Percentiles rank a stretch among this genome's conserved stretches.
Conservation (phyloP, 2,329 filamentous ascomycete genomes). For the Pyrenochaeta sp. region DNA sequence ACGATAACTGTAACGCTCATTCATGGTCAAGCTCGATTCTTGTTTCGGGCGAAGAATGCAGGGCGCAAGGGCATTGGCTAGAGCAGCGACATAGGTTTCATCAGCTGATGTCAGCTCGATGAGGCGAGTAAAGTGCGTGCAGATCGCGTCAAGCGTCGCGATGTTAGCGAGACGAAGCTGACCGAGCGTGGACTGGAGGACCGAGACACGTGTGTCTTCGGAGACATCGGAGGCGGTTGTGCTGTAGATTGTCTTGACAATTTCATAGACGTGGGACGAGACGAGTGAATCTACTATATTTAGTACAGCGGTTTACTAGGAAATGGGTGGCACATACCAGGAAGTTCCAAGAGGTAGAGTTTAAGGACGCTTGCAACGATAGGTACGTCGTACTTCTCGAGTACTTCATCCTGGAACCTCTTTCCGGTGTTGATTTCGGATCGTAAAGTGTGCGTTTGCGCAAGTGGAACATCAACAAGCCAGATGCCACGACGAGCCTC, state of each 20-base stretch:
- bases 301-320: constrained; percentile 18
- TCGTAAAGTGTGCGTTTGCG: constrained; percentile 84
- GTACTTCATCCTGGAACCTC: constrained; percentile 74
- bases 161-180: constrained; percentile 97
- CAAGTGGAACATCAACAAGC: constrained; percentile 89
- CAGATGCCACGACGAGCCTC: constrained; percentile 92
- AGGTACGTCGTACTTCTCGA: constrained; percentile 91
- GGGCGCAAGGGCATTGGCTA: constrained; percentile 79
- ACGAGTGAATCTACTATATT: constrained; percentile 83
- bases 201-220: constrained; percentile 82
- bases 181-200: constrained; percentile 93
- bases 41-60: constrained; percentile 87
- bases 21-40: constrained; percentile 91
- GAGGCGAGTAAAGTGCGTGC: constrained; percentile 96
- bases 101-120: constrained; percentile 97
- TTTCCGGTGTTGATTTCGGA: constrained; percentile 88
- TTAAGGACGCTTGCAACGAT: constrained; percentile 93
- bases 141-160: constrained; percentile 96
- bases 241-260: constrained; percentile 96
- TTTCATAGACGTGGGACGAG: constrained; percentile 97
- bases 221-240: constrained; percentile 72
- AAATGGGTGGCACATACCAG: constrained; percentile 67
- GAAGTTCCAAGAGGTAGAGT: constrained; percentile 92
- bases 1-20: constrained; percentile 91
- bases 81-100: constrained; percentile 78